Evolutionary conservation across 2,329 filamentous ascomycete genomes (phyloP).

Genomic region (Diplodia scrobiculata): DNA sequence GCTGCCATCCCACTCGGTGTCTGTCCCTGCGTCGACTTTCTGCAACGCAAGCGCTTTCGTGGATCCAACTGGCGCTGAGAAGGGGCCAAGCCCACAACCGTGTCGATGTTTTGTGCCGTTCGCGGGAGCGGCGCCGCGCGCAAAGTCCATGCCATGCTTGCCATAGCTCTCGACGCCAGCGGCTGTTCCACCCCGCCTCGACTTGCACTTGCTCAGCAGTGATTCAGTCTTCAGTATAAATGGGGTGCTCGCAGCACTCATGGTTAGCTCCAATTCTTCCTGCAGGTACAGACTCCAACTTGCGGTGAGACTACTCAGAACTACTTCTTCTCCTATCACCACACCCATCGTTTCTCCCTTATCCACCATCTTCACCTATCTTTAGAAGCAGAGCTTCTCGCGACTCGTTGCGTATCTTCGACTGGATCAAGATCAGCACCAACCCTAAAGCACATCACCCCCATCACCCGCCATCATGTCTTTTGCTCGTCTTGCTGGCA

Average conservation of each 20-base stretch:
- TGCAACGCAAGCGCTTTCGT: conserved; percentile 24
- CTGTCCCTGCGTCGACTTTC: conserved; percentile 10
- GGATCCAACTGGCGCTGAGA: conserved; percentile 17
- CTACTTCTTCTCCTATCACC: conserved; percentile 23
- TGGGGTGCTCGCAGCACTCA: conserved; percentile 10
- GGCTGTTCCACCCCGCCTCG: neutral
- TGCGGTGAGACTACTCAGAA: conserved; percentile 18
- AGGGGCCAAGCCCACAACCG: conserved; percentile 15
- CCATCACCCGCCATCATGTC: neutral
- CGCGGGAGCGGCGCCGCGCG: conserved; percentile 13
- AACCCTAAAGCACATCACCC: conserved; percentile 17
- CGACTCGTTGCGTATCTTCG: conserved; percentile 16
- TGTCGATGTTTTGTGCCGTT: conserved; percentile 7
- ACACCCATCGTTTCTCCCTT: conserved; percentile 5
- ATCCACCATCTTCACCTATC: conserved; percentile 2
- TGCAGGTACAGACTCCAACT: conserved; percentile 25
- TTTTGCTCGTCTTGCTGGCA: conserved; percentile 26
- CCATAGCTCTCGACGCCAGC: neutral
- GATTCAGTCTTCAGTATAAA: conserved; percentile 11
- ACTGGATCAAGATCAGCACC: conserved; percentile 21
- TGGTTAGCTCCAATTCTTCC: conserved; percentile 15
- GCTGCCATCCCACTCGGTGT: conserved; percentile 5
- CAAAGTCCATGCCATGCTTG: conserved; percentile 2
- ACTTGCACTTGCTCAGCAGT: conserved; percentile 10
- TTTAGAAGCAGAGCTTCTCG: conserved; percentile 20